Base-by-base conservation (phyloP, 257 asterid genomes). In the Primulina tabacum region DNA sequence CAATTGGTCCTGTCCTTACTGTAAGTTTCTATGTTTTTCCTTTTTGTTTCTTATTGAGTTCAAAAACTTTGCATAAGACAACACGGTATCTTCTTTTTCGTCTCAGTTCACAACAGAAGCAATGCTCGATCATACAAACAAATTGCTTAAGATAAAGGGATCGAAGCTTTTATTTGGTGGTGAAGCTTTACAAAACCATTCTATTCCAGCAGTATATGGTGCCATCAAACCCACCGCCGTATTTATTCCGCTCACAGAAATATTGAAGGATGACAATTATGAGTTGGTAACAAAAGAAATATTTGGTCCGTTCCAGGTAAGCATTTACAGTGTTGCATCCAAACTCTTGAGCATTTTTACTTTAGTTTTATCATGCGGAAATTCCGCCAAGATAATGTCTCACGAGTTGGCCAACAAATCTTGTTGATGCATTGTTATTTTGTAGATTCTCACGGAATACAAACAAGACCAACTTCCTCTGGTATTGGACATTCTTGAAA, bases 141-240 rank as follows among this genome's bases (percentile, higher is more conserved):
- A 89, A 47, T 74, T 94, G 82, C 92, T 91, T 6, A 70, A 94
- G 80, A 89, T 94, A 67, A 84, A 92, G 24, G 99, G 97, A 78
- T 83, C 97, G 0, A 86, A 87, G 71, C 83, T 94, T 59, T 77
- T 94, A 14, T 94, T 94, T 71, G 99, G 99, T 62, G 99, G 99
- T 30, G 87, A 91, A 79, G 78, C 83, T 50, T 79, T 94, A 37
- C 64, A 86, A 77, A 89, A 82, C 73, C 97, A 91, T 83, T 83
- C 89, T 16, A 94, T 94, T 72, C 99, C 99, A 56, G 16, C 79
- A 55, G 64, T 94, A 60, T 94, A 94, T 72, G 99, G 99, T 64
- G 96, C 97, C 74, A 88, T 94, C 68, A 86, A 78, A 85, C 97
- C 99, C 1, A 94, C 97, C 75, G 99, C 99, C n/a, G 86, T 94